phyloP scores from a whole-genome alignment of 768 basidiomycete species.

The Leucogyrophana mollusca region DNA sequence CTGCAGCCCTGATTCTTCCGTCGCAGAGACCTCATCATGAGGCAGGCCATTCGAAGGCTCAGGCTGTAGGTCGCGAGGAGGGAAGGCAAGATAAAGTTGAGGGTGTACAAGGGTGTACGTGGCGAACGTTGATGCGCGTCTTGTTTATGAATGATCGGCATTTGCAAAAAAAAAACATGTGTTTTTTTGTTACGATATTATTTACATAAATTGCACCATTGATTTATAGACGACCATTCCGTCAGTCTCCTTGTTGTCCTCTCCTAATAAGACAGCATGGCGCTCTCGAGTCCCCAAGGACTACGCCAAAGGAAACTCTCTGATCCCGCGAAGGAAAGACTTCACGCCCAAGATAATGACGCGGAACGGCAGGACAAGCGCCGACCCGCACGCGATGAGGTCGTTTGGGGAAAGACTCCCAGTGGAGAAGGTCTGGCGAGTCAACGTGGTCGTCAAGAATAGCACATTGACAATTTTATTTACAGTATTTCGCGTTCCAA shows the following conservation, averaged over 20 bases:
- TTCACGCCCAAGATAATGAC: neutral
- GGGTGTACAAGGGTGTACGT: no score
- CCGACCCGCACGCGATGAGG: conserved; percentile 39
- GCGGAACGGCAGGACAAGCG: conserved; percentile 12
- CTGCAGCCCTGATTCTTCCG: no score
- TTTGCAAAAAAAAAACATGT: neutral
- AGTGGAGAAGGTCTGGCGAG: conserved; percentile 62
- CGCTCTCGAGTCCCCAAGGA: conserved; percentile 13
- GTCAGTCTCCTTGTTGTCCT: neutral
- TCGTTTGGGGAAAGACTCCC: conserved; percentile 90
- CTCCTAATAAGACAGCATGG: conserved; percentile 14
- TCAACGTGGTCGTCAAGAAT: conserved; percentile 1
- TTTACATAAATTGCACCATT: conserved; percentile 5
- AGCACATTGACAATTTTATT: conserved; percentile 6
- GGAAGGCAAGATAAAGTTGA: no score
- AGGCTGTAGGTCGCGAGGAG: no score
- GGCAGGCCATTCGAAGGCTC: no score
- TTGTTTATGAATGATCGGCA: neutral
- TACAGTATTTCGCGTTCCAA: conserved; percentile 88
- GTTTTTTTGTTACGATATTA: neutral
- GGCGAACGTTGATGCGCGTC: no score
- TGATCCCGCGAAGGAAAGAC: neutral
- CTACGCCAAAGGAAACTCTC: conserved; percentile 22
- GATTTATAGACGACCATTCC: neutral
- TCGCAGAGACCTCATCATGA: no score